A percentile compares a stretch with the other conserved stretches of the same genome.
phyloP scores from a whole-genome alignment of 352 stramenopile genomes.

The Phytophthora boehmeriae region DNA sequence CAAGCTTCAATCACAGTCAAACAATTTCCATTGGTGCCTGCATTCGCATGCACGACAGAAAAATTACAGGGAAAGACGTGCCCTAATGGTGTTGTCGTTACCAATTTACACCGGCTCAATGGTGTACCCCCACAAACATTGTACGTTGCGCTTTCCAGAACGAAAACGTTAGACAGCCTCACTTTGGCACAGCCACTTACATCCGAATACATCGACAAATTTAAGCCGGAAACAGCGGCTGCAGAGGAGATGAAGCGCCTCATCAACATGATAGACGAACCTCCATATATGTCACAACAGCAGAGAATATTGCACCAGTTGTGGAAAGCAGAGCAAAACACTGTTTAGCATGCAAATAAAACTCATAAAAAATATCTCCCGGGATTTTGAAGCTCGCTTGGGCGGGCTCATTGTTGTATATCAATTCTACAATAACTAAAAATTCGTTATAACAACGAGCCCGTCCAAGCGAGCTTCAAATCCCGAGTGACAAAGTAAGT shows the following conservation, averaged over 20 bases:
- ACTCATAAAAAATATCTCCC: too few relatives aligned
- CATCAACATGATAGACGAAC: not conserved
- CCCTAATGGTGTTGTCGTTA: slow-evolving; percentile 9
- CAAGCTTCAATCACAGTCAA: slow-evolving; percentile 2
- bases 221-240: not conserved
- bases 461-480: too few relatives aligned
- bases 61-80: slow-evolving; percentile 24
- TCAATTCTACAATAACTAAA: too few relatives aligned
- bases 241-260: slow-evolving; percentile 1
- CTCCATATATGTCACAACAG: not conserved
- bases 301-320: not conserved
- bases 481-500: too few relatives aligned
- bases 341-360: too few relatives aligned
- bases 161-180: not conserved
- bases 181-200: not conserved
- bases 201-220: not conserved
- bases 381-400: too few relatives aligned
- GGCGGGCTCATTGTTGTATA: too few relatives aligned
- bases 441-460: too few relatives aligned
- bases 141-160: slow-evolving; percentile 1
- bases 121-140: not conserved
- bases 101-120: not conserved
- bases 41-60: slow-evolving; percentile 20
- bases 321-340: not conserved
- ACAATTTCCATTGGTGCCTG: slow-evolving; percentile 15